Conservation (phyloP, 2,329 filamentous ascomycete genomes). For the Xylariaceae sp. region DNA sequence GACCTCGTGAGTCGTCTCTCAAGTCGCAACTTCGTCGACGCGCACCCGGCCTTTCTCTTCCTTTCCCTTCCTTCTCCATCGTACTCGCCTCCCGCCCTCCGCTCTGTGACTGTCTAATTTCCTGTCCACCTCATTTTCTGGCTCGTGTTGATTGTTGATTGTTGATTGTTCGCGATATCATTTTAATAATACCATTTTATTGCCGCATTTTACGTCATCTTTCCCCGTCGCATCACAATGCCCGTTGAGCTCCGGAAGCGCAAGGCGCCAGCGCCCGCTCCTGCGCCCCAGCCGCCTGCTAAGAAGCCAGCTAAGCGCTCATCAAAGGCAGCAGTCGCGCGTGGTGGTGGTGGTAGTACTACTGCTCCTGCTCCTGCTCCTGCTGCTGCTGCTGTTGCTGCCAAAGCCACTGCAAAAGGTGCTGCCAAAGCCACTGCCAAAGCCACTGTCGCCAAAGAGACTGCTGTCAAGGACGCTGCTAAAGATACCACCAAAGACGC, state of each 20-base stretch:
- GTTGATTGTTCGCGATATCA: not conserved
- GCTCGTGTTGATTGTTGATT: not conserved
- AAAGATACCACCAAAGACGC: slow-evolving; percentile 31
- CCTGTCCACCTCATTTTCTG: not conserved
- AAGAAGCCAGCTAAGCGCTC: slow-evolving; percentile 37
- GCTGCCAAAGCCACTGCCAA: slow-evolving; percentile 29
- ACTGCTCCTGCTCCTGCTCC: too few relatives aligned
- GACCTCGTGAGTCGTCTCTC: slow-evolving; percentile 12
- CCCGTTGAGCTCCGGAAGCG: slow-evolving; percentile 42
- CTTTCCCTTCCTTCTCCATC: slow-evolving; percentile 2
- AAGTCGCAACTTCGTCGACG: slow-evolving; percentile 8
- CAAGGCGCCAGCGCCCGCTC: slow-evolving; percentile 39
- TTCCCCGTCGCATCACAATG: slow-evolving; percentile 29
- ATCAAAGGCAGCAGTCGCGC: too few relatives aligned
- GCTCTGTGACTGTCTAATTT: not conserved
- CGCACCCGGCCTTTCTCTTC: slow-evolving; percentile 8
- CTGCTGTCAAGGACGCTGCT: too few relatives aligned
- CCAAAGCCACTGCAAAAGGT: too few relatives aligned
- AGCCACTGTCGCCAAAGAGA: slow-evolving; percentile 16
- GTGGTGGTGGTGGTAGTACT: too few relatives aligned
- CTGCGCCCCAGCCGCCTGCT: slow-evolving; percentile 35
- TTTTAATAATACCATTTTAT: slow-evolving; percentile 7
- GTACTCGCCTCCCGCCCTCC: not conserved
- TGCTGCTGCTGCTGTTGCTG: too few relatives aligned
- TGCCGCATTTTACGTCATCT: not conserved